Evolutionary conservation across 805 yeast species (phyloP).

Genomic region (Peterozyma xylosa): DNA sequence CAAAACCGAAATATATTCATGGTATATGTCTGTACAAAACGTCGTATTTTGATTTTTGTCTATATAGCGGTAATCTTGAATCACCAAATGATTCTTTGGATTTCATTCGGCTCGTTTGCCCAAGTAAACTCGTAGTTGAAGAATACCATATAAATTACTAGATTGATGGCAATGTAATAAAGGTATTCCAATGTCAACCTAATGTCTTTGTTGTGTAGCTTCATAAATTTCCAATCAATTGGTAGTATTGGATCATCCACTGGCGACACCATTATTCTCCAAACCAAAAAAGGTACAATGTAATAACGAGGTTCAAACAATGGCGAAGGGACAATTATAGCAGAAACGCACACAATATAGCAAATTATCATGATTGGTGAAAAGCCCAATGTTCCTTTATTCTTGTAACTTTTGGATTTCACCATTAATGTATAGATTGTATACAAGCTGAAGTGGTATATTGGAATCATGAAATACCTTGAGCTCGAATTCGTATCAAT

Average conservation of each 20-base stretch:
- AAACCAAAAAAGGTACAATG: constrained; percentile 70
- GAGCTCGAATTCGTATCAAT: constrained; percentile 42
- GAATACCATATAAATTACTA: constrained; percentile 47
- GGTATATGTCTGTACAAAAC: too few relatives aligned
- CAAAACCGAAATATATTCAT: too few relatives aligned
- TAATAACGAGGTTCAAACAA: constrained; percentile 91
- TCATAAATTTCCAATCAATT: constrained; percentile 10
- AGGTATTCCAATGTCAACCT: constrained; percentile 46
- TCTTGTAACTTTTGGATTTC: constrained; percentile 14
- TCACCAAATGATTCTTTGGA: constrained; percentile 89
- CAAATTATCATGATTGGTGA: constrained; percentile 37
- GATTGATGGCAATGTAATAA: constrained; percentile 56
- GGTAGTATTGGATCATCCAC: constrained; percentile 20
- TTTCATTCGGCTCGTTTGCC: constrained; percentile 46
- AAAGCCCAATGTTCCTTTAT: constrained; percentile 10
- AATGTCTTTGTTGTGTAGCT: constrained; percentile 16
- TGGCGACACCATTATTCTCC: constrained; percentile 54
- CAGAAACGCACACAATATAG: constrained; percentile 40
- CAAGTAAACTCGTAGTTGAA: constrained; percentile 58
- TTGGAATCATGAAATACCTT: constrained; percentile 47
- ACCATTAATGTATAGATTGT: constrained; percentile 19
- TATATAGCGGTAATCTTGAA: too few relatives aligned
- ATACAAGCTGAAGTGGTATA: constrained; percentile 53
- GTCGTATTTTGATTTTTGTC: too few relatives aligned
- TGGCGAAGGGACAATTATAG: constrained; percentile 82